Evolutionary conservation across 2,329 filamentous ascomycete species (phyloP), one percentile per base, ranked within the genome.

Genomic region (Alternaria consortialis): DNA sequence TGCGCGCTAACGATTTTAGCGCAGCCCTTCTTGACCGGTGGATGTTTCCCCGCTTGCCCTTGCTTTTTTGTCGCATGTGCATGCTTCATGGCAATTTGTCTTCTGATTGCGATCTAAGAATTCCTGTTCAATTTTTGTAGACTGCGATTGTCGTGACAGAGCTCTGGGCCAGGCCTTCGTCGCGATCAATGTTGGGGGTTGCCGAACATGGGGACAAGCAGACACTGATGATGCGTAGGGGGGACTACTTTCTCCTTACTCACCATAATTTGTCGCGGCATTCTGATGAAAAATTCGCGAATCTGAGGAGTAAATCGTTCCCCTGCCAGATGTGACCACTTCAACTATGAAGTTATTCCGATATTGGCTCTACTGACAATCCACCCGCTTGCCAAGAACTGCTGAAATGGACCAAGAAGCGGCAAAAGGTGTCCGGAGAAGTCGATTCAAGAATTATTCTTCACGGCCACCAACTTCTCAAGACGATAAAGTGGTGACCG

Each of bases 281-380:
- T 43, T 43, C 1, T 12, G 25, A 2, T 0, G 0, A 0, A 13
- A 2, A 0, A 15, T 43, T 3, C 13, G 20, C 1, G 40, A 43
- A 1, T 13, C 40, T n/a, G 4, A 15, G 25, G 40, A 43, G 20
- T 12, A 43, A 2, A 43, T 43, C 20, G 0, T 42, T 2, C 6
- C 3, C 13, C 6, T 42, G 25, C 1, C 1, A 12, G 12, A 5
- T 42, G 39, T 25, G 13, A 1, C 17, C 0, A 17, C 20, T 20
- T 25, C 39, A 17, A 43, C 40, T 0, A 27, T 43, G 40, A 43
- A 20, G 12, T 20, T 43, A 3, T 43, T 13, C 1, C 40, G 25
- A 12, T 43, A 13, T 15, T 43, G 39, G 20, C 5, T 42, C 3
- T 42, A 15, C 7, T 5, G 11, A 23, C 39, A 6, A 11, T 23